Base-by-base conservation (phyloP, 2,329 filamentous ascomycete genomes). In the Diaporthe destruens region DNA sequence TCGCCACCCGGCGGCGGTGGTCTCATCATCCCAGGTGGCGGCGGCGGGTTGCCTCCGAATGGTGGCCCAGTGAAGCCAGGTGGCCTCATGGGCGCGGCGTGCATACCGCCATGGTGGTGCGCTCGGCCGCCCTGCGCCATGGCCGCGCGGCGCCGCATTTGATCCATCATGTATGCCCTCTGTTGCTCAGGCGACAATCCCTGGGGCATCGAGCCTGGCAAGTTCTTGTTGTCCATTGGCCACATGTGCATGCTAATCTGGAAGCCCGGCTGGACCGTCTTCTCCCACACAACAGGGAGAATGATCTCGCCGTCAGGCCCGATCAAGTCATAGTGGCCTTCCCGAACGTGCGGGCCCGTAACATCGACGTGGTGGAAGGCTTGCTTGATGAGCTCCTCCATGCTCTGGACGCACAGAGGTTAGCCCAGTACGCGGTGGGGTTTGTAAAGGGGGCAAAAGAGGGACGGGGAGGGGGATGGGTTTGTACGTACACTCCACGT, bases 351-450 rank as follows among this genome's bases (percentile, higher is more conserved):
- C 20, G 90, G 91, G 0, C 92, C 92, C 69, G 96, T 90, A 16
- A 91, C 85, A 63, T 95, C 93, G 65, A 96, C 91, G 76, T 95
- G 92, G 25, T 92, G 80, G 79, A 96, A 96, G 23, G 94, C 94
- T 83, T 96, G 93, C 79, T 93, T 93, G 80, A 96, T 96, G 49
- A 96, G 87, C 59, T 94, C 92, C 80, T 96, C 93, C 93, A 96
- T 96, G 23, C 93, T 93, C 92, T 95, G 20, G 74, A 18, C 72
- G 73, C 70, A 42, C 12, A 29, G 23, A 9, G 9, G 29, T 66
- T 47, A 74, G 44, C 12, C 5, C 16, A 14, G n/a, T 0, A 53
- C 47, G 6, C 7, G 2, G 7, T 23, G 20, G 32, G 18, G 34
- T 18, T 12, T 20, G 20, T 11, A 49, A n/a, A 9, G 20, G 44